Base-by-base conservation (phyloP, 2,329 filamentous ascomycete species). In the Trichoderma lentiforme region DNA sequence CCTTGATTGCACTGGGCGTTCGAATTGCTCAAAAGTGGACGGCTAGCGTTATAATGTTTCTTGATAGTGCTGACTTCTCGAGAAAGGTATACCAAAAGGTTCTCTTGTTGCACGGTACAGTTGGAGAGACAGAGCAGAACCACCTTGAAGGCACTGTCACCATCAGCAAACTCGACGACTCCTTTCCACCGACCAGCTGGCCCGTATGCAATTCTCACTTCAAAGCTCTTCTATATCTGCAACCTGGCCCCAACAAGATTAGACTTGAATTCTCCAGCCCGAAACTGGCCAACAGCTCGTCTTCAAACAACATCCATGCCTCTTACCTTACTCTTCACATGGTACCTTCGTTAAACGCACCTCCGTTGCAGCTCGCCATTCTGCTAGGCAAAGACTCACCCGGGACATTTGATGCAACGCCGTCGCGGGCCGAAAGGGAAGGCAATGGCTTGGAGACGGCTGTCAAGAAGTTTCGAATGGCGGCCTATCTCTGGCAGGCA, bases 401-500 rank as follows among this genome's bases (percentile, higher is more conserved):
- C 0, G 93, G 88, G 51, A 95, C 91, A 2, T 98, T 92, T 77
- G 95, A 98, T 82, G 91, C 93, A 4, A 87, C 91, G 18, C 94
- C 94, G 1, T 90, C 93, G 70, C 89, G 93, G 63, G 84, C 88
- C 70, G 89, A 93, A 80, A 90, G 88, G 75, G 95, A 97, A 84
- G 95, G 93, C 21, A 97, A 97, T 80, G 88, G 87, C 1, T 79
- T 98, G 43, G 91, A 95, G 12, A 90, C 89, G 8, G 96, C 96
- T 0, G 87, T 97, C 66, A 90, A 89, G 77, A 99, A 99, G 80
- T 98, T 96, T 80, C 90, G 95, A 74, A 98, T 97, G 92, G 92
- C 94, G 21, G 95, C 94, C 28, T 98, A 98, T 79, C 86, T 98
- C 15, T 98, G 96, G 95, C 96, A 99, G 80, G 94, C 95, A 8